Base-by-base conservation (phyloP, 441 rosid genomes). In the Populus tomentosa region DNA sequence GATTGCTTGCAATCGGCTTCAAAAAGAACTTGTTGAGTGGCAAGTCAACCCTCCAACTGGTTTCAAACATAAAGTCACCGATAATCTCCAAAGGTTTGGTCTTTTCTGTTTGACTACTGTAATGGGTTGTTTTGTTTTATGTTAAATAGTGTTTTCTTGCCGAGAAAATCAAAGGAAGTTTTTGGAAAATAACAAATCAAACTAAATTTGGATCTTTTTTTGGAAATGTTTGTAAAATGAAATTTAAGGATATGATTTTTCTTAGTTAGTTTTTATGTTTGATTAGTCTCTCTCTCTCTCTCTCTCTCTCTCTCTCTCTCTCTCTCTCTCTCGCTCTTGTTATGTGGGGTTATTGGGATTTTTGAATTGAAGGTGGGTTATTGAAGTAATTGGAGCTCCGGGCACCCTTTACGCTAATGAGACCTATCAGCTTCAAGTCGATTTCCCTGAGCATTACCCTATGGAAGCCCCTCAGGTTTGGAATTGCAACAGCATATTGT, bases 391-490 rank as follows among this genome's bases (percentile, higher is more conserved):
- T 85, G 99, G 99, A 87, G 98, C 94, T 75, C 86, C 94, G 7
- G 99, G 96, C 50, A 96, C 99, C 73, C 87, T 96, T 21, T 96
- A 96, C 73, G 89, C 94, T 40, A 92, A 91, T 72, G 99, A 96
- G 80, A 92, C 90, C 65, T 94, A 90, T 83, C 99, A 96, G 72
- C 98, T 96, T 84, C 98, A 90, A 77, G 96, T 96, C 56, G 99
- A 96, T 67, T 96, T 94, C 74, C 98, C 99, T 68, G 98, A 94
- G 86, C 98, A 96, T 85, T 96, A 96, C 81, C 99, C 98, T 16
- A 96, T 96, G 99, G 99, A 96, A 86, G 98, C 98, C 30, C 99
- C 99, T 53, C 98, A 96, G 97, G 99, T 93, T 42, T 79, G 77
- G 26, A 11, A n/a, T 13, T 35, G 46, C 23, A 67, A 6, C 40